Evolutionary conservation across 495 filamentous ascomycete genomes (phyloP).

Genomic region (Barbatosphaeria neglecta): DNA sequence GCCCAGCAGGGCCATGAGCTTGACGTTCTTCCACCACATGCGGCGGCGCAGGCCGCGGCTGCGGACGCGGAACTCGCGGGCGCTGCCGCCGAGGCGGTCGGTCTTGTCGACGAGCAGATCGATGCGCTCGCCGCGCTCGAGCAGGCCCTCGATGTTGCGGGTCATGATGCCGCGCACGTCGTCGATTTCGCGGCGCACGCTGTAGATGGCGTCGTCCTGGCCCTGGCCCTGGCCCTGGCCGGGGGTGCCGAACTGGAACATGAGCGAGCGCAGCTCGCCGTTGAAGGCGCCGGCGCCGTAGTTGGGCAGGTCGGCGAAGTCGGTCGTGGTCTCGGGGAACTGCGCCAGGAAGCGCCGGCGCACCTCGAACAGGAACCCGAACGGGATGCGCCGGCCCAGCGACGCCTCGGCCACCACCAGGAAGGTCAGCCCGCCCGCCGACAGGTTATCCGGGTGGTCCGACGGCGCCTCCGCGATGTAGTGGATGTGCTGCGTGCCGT

Average conservation of each 20-base stretch:
- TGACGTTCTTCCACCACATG: constrained; percentile 99
- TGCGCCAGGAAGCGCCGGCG: constrained; percentile 72
- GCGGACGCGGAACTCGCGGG: constrained; percentile 79
- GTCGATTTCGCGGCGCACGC: constrained; percentile 80
- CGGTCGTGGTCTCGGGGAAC: constrained; percentile 56
- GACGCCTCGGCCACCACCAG: constrained; percentile 67
- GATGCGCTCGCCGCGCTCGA: constrained; percentile 91
- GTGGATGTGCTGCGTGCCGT: constrained; percentile 84
- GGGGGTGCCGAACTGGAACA: constrained; percentile 76
- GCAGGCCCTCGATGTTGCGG: constrained; percentile 90
- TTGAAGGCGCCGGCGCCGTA: constrained; percentile 91
- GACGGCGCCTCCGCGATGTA: constrained; percentile 82
- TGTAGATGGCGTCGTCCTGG: constrained; percentile 72
- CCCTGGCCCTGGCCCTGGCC: constrained; percentile 51
- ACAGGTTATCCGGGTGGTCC: constrained; percentile 37
- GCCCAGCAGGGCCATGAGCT: constrained; percentile 74
- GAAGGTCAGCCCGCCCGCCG: constrained; percentile 72
- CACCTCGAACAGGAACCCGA: constrained; percentile 86
- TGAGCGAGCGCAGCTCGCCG: constrained; percentile 57
- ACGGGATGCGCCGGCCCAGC: constrained; percentile 77
- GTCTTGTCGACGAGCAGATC: constrained; percentile 97
- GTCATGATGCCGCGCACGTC: constrained; percentile 95
- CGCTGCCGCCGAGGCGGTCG: constrained; percentile 73
- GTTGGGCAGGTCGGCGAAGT: constrained; percentile 67
- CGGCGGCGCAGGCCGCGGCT: constrained; percentile 71